Base-by-base conservation (phyloP, 2,329 filamentous ascomycete genomes). In the Fusarium sp. region DNA sequence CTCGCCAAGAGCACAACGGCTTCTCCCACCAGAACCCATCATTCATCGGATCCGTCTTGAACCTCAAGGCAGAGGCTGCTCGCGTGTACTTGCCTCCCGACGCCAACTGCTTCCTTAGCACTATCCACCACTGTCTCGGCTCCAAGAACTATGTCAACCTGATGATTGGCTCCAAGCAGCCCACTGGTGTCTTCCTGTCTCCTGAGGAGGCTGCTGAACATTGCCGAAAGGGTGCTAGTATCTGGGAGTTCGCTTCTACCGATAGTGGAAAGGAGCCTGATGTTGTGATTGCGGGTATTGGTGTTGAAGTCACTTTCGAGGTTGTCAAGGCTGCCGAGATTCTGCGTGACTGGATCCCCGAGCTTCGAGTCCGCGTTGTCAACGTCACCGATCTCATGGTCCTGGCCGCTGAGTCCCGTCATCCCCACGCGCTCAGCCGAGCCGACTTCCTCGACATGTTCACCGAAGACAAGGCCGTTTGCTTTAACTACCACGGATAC, bases 401-500 rank as follows among this genome's bases (percentile, higher is more conserved):
- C 16, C 79, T 92, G 0, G 83, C 83, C 7, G 81, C 83, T 0
- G 84, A 87, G 73, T 83, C 83, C 1, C 73, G 78, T 2, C 89
- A 92, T 66, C 89, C 89, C 0, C 89, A 91, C 69, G 82, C 87
- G 1, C 78, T 92, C 40, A 82, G 79, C 1, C 77, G 79, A 5
- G 79, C 84, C 3, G 82, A 81, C 1, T 92, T 90, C 71, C 75
- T 82, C 23, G 80, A 83, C 5, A 77, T 90, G 34, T 91, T 91
- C 74, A 90, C 88, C 0, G 59, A 78, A 0, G 85, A 90, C 67
- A 80, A 77, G 25, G 82, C 84, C 0, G 81, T 91, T 8, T 84
- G 88, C 74, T 89, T 92, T 80, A 91, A 91, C 77, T 92, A 91
- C 73, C 89, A 92, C 70, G 89, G 89, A 13, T 91, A 92, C 70